These are phyloP conservation scores for Fusarium ramigenum DNA, from an alignment of 2,329 filamentous ascomycete genomes.

Conservation along the genomic window DNA sequence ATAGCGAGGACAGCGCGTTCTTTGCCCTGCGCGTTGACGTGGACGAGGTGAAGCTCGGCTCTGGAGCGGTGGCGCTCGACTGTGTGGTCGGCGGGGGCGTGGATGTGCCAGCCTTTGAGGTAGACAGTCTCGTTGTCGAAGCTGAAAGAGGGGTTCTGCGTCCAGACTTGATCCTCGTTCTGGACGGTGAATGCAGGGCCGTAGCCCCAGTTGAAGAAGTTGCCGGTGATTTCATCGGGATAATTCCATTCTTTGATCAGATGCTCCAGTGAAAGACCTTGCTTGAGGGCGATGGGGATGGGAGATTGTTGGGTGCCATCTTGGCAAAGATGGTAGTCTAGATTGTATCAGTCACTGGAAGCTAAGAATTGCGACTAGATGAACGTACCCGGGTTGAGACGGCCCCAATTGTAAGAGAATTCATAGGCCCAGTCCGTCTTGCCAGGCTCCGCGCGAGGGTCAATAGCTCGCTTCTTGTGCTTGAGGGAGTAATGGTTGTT, in stretches of 20 bases:
- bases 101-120: constrained; percentile 35
- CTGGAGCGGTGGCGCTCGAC: constrained; percentile 33
- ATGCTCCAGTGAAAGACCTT: constrained; percentile 28
- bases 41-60: constrained; percentile 33
- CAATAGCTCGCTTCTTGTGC: constrained; percentile 22
- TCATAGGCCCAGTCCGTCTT: constrained; percentile 31
- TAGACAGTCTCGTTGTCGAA: constrained; percentile 36
- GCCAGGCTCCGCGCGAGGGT: constrained; percentile 5
- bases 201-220: constrained; percentile 36
- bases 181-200: constrained; percentile 28
- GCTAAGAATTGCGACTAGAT: fast-evolving
- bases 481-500: constrained; percentile 22
- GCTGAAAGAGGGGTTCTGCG: constrained; percentile 19
- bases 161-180: constrained; percentile 21
- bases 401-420: constrained; percentile 31
- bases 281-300: constrained; percentile 29
- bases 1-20: constrained; percentile 27
- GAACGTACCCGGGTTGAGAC: constrained; percentile 12
- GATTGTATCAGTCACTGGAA: background rate
- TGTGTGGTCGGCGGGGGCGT: constrained; percentile 31
- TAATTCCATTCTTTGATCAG: constrained; percentile 16
- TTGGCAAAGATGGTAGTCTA: constrained; percentile 31
- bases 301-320: constrained; percentile 33
- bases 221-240: constrained; percentile 2
- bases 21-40: constrained; percentile 25